phyloP scores from a whole-genome alignment of 805 yeast genomes.

The Cyberlindnera sargentensis region DNA sequence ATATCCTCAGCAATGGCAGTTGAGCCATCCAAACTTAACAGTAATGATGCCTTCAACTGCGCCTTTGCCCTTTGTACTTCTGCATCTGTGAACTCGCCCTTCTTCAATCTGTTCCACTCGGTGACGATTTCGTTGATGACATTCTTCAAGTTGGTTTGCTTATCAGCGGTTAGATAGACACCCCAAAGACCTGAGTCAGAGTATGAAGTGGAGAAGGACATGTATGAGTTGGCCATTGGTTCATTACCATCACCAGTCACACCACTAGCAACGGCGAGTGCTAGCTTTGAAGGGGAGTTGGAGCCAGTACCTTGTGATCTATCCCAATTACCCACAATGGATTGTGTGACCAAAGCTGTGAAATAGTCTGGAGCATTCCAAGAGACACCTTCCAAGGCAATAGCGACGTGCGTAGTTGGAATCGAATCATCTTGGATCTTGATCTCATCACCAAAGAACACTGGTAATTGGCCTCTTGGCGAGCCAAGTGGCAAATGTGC shows the following conservation, averaged over 20 bases:
- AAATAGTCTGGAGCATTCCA: constrained; percentile 96
- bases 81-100: constrained; percentile 68
- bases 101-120: constrained; percentile 85
- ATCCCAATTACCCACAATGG: constrained; percentile 97
- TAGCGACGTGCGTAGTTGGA: constrained; percentile 86
- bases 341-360: constrained; percentile 93
- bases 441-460: constrained; percentile 80
- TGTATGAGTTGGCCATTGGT: constrained; percentile 85
- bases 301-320: constrained; percentile 81
- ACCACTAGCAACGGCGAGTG: constrained; percentile 52
- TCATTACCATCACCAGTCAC: constrained; percentile 46
- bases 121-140: constrained; percentile 68
- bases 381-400: constrained; percentile 96
- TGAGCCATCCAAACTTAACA: constrained; percentile 87
- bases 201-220: constrained; percentile 95
- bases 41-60: constrained; percentile 85
- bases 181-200: constrained; percentile 99
- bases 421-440: constrained; percentile 75
- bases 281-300: constrained; percentile 80
- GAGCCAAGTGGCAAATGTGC: constrained; percentile 65
- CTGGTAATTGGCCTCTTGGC: constrained; percentile 58
- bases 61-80: constrained; percentile 95
- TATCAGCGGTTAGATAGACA: constrained; percentile 76
- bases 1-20: constrained; percentile 97
- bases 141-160: constrained; percentile 53